Evolutionary conservation across 169 alveolate species (phyloP).

Genomic region (Plasmodium vivax): DNA sequence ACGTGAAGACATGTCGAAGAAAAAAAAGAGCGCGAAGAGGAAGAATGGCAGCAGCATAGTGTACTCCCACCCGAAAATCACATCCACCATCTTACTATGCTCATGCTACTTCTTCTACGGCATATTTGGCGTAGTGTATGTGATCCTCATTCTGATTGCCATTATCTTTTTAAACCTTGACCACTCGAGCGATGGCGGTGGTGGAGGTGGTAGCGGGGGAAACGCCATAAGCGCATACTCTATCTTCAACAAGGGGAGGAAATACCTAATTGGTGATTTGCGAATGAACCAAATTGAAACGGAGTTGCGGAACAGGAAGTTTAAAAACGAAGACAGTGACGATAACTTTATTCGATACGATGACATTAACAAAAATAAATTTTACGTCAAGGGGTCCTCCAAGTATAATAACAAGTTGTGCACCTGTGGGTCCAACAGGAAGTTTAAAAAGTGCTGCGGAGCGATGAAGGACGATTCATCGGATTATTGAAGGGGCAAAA

Average conservation of each 20-base stretch:
- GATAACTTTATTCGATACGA: conserved; percentile 48
- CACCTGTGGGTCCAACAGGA: conserved; percentile 59
- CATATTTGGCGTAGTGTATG: conserved; percentile 44
- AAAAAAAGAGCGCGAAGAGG: conserved; percentile 41
- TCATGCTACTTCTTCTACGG: conserved; percentile 32
- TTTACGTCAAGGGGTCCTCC: conserved; percentile 53
- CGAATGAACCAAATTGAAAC: conserved; percentile 66
- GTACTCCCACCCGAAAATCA: conserved; percentile 39
- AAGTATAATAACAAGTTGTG: conserved; percentile 60
- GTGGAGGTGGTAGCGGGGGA: background rate
- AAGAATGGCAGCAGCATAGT: conserved; percentile 18
- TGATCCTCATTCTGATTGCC: conserved; percentile 30
- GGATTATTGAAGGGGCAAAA: background rate
- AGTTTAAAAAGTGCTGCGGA: conserved; percentile 67
- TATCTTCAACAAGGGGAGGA: conserved; percentile 41
- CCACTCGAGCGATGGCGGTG: background rate
- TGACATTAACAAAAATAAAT: conserved; percentile 27
- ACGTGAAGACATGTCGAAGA: conserved; percentile 36
- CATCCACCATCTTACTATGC: conserved; percentile 15
- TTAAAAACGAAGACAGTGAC: conserved; percentile 28
- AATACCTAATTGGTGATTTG: conserved; percentile 47
- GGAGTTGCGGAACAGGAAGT: conserved; percentile 24
- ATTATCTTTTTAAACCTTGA: conserved; percentile 51
- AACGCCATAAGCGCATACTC: conserved; percentile 41
- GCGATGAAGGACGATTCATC: conserved; percentile 20